These are phyloP conservation scores for Asterionellopsis glacialis DNA, from an alignment of 108 stramenopile species.

Conservation along the genomic window DNA sequence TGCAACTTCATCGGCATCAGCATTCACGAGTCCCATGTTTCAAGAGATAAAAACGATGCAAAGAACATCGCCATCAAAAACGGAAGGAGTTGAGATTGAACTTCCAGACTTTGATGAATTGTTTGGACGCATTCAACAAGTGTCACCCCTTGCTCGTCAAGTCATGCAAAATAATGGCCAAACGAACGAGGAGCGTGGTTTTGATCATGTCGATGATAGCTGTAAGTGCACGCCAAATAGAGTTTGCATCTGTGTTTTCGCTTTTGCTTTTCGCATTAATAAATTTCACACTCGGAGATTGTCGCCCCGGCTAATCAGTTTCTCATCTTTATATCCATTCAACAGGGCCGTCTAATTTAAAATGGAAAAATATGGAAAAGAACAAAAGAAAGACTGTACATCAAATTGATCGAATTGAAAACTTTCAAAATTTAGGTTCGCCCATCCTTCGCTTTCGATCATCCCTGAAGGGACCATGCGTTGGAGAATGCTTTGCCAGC, in stretches of 20 bases:
- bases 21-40: slow-evolving; percentile 61
- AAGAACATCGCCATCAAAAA: slow-evolving; percentile 45
- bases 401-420: slow-evolving; percentile 48
- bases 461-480: slow-evolving; percentile 40
- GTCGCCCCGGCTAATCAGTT: no score
- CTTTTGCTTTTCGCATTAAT: no score
- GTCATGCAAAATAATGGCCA: slow-evolving; percentile 11
- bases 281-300: no score
- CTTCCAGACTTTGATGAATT: slow-evolving; percentile 56
- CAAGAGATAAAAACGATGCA: slow-evolving; percentile 40
- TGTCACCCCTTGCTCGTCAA: slow-evolving; percentile 42
- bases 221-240: no score
- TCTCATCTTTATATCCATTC: no score
- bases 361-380: slow-evolving; percentile 42
- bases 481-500: slow-evolving; percentile 39
- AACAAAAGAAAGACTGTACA: slow-evolving; percentile 37
- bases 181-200: slow-evolving; percentile 7
- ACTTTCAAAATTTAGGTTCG: slow-evolving; percentile 46
- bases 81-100: slow-evolving; percentile 50
- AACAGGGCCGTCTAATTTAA: slow-evolving; percentile 5
- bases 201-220: background rate
- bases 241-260: no score
- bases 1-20: no score
- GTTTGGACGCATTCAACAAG: slow-evolving; percentile 42
- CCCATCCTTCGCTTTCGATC: slow-evolving; percentile 48